These are phyloP conservation scores for Penicillium pancosmium DNA, from an alignment of 495 filamentous ascomycete genomes.

Conservation along the genomic window DNA sequence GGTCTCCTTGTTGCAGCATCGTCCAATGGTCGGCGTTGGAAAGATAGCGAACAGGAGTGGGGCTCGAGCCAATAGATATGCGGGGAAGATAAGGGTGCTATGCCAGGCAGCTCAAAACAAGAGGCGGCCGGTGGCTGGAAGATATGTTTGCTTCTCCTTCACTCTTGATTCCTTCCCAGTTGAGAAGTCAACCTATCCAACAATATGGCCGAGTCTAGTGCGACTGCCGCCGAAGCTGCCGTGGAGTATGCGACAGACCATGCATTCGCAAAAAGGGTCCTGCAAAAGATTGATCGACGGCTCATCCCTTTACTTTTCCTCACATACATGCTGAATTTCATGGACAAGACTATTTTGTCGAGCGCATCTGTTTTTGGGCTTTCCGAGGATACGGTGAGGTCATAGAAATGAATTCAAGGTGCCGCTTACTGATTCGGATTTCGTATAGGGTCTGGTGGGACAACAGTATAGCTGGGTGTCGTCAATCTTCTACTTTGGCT, in stretches of 20 bases:
- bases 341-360: constrained; percentile 59
- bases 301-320: constrained; percentile 46
- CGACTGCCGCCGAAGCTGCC: constrained; percentile 1
- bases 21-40: background rate
- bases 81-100: constrained; percentile 3
- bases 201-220: constrained; percentile 12
- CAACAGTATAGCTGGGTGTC: constrained; percentile 62
- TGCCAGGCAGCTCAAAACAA: background rate
- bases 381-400: constrained; percentile 37
- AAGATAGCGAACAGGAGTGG: constrained; percentile 1
- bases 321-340: constrained; percentile 48
- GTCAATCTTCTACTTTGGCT: constrained; percentile 66
- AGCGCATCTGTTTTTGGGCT: constrained; percentile 57
- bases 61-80: background rate
- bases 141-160: background rate
- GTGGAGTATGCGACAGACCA: constrained; percentile 17
- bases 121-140: background rate
- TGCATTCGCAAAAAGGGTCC: constrained; percentile 17
- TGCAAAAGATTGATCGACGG: constrained; percentile 53
- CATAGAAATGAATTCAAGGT: background rate
- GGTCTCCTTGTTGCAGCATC: background rate
- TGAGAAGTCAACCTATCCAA: background rate
- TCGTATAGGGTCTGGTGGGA: constrained; percentile 43
- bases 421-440: constrained; percentile 7
- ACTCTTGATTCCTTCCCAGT: background rate